These are phyloP conservation scores for Zygotorulaspora sp. DNA, from an alignment of 805 yeast genomes.

Conservation along the genomic window DNA sequence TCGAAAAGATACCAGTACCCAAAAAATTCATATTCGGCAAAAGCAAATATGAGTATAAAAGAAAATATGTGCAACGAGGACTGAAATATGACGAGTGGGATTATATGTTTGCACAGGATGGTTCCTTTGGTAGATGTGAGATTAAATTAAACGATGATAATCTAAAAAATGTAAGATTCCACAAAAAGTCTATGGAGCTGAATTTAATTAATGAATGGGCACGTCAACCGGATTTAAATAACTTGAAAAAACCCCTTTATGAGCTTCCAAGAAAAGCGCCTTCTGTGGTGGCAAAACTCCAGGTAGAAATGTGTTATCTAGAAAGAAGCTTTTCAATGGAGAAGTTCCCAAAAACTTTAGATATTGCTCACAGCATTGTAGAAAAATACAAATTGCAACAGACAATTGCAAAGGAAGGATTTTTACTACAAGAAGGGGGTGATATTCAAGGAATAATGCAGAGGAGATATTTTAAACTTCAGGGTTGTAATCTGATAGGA, in stretches of 20 bases:
- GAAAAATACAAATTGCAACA: conserved; percentile 37
- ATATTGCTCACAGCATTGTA: conserved; percentile 45
- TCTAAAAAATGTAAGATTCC: conserved; percentile 17
- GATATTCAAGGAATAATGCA: conserved; percentile 67
- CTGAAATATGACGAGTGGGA: conserved; percentile 55
- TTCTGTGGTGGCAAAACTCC: conserved; percentile 59
- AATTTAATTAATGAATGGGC: conserved; percentile 70
- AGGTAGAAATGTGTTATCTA: conserved; percentile 62
- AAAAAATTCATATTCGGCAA: conserved; percentile 30
- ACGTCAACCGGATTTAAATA: conserved; percentile 16
- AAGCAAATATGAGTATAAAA: conserved; percentile 36
- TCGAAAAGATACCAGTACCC: conserved; percentile 49
- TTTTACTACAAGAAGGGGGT: conserved; percentile 85
- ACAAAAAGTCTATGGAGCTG: conserved; percentile 7
- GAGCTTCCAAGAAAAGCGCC: conserved; percentile 41
- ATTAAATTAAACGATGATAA: conserved; percentile 38
- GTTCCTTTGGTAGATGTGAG: conserved; percentile 81
- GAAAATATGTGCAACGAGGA: conserved; percentile 47
- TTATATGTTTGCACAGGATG: conserved; percentile 68
- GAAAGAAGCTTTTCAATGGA: conserved; percentile 60
- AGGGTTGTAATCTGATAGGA: conserved; percentile 68
- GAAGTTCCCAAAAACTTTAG: conserved; percentile 65
- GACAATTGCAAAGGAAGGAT: conserved; percentile 52
- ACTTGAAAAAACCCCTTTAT: conserved; percentile 6
- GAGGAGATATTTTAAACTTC: conserved; percentile 68